Evolutionary conservation across 2,329 filamentous ascomycete species (phyloP), one percentile per base, ranked within the genome.

Genomic region (Talaromyces pinophilus): DNA sequence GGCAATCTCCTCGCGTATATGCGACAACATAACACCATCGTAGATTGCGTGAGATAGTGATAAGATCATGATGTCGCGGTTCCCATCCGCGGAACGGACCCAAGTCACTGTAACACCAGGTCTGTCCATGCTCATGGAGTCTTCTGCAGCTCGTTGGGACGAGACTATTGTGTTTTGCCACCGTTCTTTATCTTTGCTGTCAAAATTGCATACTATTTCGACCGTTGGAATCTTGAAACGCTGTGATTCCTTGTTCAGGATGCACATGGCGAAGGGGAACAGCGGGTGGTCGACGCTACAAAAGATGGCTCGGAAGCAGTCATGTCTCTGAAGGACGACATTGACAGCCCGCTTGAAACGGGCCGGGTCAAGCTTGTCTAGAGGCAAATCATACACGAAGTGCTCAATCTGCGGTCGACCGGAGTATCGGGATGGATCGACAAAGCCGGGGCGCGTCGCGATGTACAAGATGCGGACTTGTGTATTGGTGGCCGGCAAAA

Each of bases 91-190:
- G 8, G 59, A 48, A 46, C 44, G 44, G 28, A 62, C 30, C 59
- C 59, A 62, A n/a, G 59, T 35, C 25, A 62, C 25, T 8, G 59
- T 62, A 19, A 62, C 30, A 33, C 59, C 59, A 22, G 44, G 28
- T 33, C 44, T 44, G 44, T 62, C 59, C 13, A 62, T 35, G 59
- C 59, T 50, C 59, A 62, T 62, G 59, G 59, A 46, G 59, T 46
- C 25, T 62, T 62, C 59, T 62, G 59, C 59, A n/a, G 59, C 59
- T 3, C n/a, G 30, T 33, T 62, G 59, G 59, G n/a, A 38, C n/a
- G 40, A 38, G 30, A n/a, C 30, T 30, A 62, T 48, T 33, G 59
- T 62, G 30, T 50, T 48, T 28, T 48, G 59, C 59, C 59, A 62
- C 11, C 28, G 59, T 48, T 57, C 28, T 1, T 15, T 38, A 57